Evolutionary conservation across 176 grass and related monocot species (phyloP), one percentile per base, ranked within the genome.

Genomic region (Aechmea fasciata): DNA sequence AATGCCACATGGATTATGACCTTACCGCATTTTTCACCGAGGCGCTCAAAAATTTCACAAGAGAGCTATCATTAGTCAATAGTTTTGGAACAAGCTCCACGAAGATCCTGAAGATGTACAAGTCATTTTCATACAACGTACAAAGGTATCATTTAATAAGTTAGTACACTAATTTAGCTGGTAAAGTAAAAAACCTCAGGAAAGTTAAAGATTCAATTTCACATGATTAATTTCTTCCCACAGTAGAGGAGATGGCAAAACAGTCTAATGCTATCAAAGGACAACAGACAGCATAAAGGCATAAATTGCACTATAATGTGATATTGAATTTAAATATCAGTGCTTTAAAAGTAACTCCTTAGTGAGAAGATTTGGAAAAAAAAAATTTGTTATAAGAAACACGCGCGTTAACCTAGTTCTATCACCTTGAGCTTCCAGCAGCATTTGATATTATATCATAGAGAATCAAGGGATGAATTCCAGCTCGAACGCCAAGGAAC

Each of bases 401-500:
- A 80, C 13, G 13, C 3, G 9, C 13, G 24, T 0, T 15, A 70
- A 52, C 19, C 18, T 8, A 53, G 20, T 81, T 12, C 20, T 41
- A 64, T 77, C 75, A 96, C 92, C 92, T 85, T 61, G 92, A 96
- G 73, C 92, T 92, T 75, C 88, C 92, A 79, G 88, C 88, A 76
- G 88, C 88, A 92, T 96, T 92, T 66, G 88, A 92, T 76, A 96
- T 92, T 68, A 96, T 96, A 71, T 96, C 85, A 80, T 92, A 96
- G 64, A 96, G 83, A 89, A 96, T 91, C 57, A 71, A 85, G 80
- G 92, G 92, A 78, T 96, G 92, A 80, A 96, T 79, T 78, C 88
- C 92, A 83, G 88, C 83, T 83, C 92, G 78, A 76, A 88, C 80
- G 73, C 92, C 92, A 80, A 96, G 81, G 87, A 89, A 96, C 75